A percentile compares a stretch with the other conserved stretches of the same genome.
These are phyloP conservation scores for Penicillium ucsense DNA, from an alignment of 495 filamentous ascomycete species.

Conservation along the genomic window DNA sequence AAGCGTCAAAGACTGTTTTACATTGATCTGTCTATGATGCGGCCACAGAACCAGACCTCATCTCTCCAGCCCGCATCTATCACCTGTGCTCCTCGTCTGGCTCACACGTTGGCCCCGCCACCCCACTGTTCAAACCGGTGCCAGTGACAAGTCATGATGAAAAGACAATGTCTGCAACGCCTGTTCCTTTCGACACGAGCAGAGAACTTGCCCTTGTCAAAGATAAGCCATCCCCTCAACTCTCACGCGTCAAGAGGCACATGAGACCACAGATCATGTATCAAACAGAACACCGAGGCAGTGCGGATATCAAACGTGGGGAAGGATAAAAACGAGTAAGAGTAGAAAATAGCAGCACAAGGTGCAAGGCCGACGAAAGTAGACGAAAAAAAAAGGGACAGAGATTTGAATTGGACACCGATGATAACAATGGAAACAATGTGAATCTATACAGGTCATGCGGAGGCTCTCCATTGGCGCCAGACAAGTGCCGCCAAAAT, in stretches of 20 bases:
- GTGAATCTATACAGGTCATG: conserved; percentile 38
- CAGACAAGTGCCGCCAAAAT: conserved; percentile 30
- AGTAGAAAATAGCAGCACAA: background rate
- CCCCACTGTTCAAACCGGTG: background rate
- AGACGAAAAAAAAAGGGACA: background rate
- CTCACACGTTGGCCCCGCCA: conserved; percentile 10
- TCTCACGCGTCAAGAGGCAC: background rate
- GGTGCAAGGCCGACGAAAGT: too few relatives aligned
- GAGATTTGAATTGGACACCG: background rate
- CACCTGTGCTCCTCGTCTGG: conserved; percentile 9
- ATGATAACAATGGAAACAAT: conserved; percentile 17
- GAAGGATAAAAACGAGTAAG: conserved; percentile 9
- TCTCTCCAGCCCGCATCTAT: conserved; percentile 12
- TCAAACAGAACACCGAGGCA: conserved; percentile 16
- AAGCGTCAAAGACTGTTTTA: conserved; percentile 30
- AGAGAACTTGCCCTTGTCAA: too few relatives aligned
- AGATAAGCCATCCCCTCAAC: background rate
- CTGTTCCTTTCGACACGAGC: too few relatives aligned
- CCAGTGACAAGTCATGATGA: conserved; percentile 7
- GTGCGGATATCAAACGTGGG: conserved; percentile 22
- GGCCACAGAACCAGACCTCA: conserved; percentile 23
- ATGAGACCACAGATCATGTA: conserved; percentile 15
- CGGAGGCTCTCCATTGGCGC: conserved; percentile 30
- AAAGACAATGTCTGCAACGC: too few relatives aligned
- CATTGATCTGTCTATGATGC: conserved; percentile 40